phyloP scores from a whole-genome alignment of 805 yeast species.

The Brettanomyces custersianus region DNA sequence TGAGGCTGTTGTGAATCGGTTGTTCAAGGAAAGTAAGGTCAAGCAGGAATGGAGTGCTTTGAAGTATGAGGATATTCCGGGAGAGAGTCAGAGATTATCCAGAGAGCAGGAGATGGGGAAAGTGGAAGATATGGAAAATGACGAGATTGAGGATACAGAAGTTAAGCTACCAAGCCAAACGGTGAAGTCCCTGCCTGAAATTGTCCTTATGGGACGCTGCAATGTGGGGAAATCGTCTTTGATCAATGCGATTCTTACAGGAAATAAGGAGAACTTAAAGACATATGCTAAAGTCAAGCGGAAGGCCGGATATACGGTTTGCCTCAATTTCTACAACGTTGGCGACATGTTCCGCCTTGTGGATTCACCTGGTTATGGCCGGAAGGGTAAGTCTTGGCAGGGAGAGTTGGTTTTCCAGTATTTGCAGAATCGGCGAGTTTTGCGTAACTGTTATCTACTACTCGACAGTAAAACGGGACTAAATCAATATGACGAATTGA shows the following conservation, averaged over 20 bases:
- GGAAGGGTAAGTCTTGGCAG: slow-evolving; percentile 52
- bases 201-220: slow-evolving; percentile 66
- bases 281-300: slow-evolving; percentile 35
- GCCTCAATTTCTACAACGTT: slow-evolving; percentile 64
- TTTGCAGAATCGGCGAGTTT: slow-evolving; percentile 40
- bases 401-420: slow-evolving; percentile 64
- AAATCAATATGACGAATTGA: slow-evolving; percentile 42
- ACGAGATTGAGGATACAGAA: slow-evolving; percentile 13
- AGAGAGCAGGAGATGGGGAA: neutral
- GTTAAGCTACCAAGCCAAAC: slow-evolving; percentile 11
- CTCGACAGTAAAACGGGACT: slow-evolving; percentile 55
- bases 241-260: slow-evolving; percentile 49
- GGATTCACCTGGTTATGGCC: slow-evolving; percentile 91
- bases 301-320: slow-evolving; percentile 37
- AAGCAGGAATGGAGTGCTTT: slow-evolving; percentile 54
- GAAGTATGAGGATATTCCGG: slow-evolving; percentile 48
- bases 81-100: slow-evolving; percentile 25
- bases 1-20: neutral
- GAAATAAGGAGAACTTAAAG: slow-evolving; percentile 20
- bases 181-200: slow-evolving; percentile 55
- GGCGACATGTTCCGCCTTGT: slow-evolving; percentile 57
- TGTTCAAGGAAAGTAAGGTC: slow-evolving; percentile 17
- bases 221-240: slow-evolving; percentile 84
- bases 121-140: neutral
- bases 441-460: slow-evolving; percentile 53